Evolutionary conservation across 768 basidiomycete species (phyloP).

Genomic region (Mycena rosella): DNA sequence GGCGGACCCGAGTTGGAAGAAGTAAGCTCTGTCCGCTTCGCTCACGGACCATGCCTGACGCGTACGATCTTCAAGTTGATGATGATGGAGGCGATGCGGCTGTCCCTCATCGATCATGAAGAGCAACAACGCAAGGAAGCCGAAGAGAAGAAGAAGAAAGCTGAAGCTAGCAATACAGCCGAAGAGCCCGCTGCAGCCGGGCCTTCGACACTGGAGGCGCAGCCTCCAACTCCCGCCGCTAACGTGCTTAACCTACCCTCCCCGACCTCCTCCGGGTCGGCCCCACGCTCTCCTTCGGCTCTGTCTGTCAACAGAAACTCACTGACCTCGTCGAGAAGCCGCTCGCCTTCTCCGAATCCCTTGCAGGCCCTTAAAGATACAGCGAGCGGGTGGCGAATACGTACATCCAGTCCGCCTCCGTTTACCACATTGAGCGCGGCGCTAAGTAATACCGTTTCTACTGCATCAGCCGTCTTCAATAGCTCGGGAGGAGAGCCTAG

Average conservation of each 20-base stretch:
- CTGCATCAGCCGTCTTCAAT: conserved; percentile 58
- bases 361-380: conserved; percentile 45
- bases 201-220: conserved; percentile 49
- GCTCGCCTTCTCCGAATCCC: conserved; percentile 46
- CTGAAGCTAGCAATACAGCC: conserved; percentile 49
- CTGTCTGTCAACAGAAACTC: conserved; percentile 46
- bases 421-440: conserved; percentile 62
- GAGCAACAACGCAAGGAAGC: conserved; percentile 87
- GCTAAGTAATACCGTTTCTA: conserved; percentile 59
- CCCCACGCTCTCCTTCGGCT: conserved; percentile 40
- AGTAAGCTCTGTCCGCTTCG: conserved; percentile 58
- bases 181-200: conserved; percentile 45
- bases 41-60: conserved; percentile 27
- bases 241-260: conserved; percentile 40
- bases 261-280: conserved; percentile 42
- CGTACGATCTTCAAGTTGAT: conserved; percentile 74
- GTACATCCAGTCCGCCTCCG: conserved; percentile 53
- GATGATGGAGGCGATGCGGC: conserved; percentile 99
- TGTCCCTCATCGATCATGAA: conserved; percentile 95
- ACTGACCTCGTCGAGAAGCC: conserved; percentile 53
- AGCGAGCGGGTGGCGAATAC: conserved; percentile 46
- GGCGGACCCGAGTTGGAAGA: conserved; percentile 94
- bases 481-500: conserved; percentile 30
- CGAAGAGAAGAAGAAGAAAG: conserved; percentile 74
- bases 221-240: conserved; percentile 38